Base-by-base conservation (phyloP, 805 yeast species). In the Maudiozyma barnettii region DNA sequence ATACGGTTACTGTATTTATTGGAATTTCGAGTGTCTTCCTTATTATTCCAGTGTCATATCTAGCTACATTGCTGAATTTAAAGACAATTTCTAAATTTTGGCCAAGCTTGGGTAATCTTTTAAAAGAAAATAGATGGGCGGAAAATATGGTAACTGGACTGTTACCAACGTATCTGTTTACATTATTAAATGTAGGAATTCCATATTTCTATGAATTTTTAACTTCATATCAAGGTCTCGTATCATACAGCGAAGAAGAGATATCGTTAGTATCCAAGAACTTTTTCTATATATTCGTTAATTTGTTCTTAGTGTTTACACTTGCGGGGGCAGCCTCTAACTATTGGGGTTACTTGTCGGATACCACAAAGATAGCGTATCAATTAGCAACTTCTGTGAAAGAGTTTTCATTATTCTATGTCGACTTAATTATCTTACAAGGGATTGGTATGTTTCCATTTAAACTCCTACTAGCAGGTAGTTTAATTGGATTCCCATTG, bases 181-280 rank as follows among this genome's bases (percentile, higher is more conserved):
- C 98, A 0, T 64, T 88, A 44, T 72, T 93, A 67, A 93, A 90
- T 64, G 75, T 84, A 43, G 72, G 81, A 13, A 80, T 90, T 56
- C 99, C 99, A 2, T 90, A 81, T 59, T 70, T 91, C 43, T 90
- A 87, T 60, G 87, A 85, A 42, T 86, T 85, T 77, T 68, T 91
- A 44, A 83, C 97, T 0, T 72, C 80, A 2, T 73, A 77, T 44
- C 99, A 91, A 68, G 98, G 98, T 0, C 86, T 79, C 57, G 81
- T 95, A 0, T 88, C 97, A 5, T 82, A 84, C 57, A 90, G 95
- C 37, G 98, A 93, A 54, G 96, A 86, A 54, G 98, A 93, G 62
- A 68, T 89, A 16, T 84, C 96, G 0, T 78, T 89, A 21, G 95
- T 91, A 2, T 81, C 93, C 23, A 91, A 91, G 67, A 93, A 93